Conservation (phyloP, 1,284 basidiomycete genomes). For the Ceratobasidium sp. region DNA sequence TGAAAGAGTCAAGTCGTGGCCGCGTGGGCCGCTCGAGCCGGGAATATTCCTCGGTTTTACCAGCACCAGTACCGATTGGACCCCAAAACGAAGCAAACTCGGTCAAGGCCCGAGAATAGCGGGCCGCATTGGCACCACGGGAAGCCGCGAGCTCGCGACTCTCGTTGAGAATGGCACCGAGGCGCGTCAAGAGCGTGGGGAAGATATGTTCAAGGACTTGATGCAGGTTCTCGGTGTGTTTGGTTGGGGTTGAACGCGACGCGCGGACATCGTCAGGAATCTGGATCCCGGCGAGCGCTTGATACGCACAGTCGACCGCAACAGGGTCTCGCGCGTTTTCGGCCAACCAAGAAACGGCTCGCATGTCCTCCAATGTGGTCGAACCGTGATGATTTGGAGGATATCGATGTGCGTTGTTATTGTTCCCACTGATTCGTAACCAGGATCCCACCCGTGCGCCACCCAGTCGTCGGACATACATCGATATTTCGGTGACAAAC, state of each 20-base stretch:
- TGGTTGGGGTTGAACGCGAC: not conserved
- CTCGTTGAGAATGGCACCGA: slow-evolving; percentile 22
- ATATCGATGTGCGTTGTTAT: not conserved
- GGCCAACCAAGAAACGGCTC: slow-evolving; percentile 32
- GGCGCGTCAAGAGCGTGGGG: slow-evolving; percentile 14
- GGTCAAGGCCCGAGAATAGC: slow-evolving; percentile 11
- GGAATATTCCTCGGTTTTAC: not conserved
- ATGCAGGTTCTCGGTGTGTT: not conserved
- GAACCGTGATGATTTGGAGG: not conserved
- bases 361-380: slow-evolving; percentile 33
- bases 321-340: slow-evolving; percentile 31
- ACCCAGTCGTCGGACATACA: slow-evolving; percentile 19
- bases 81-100: slow-evolving; percentile 18
- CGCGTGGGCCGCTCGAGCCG: not conserved
- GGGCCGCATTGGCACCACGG: slow-evolving; percentile 34
- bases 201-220: slow-evolving; percentile 13
- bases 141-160: slow-evolving; percentile 20
- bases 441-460: slow-evolving; percentile 4
- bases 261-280: not conserved
- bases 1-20: slow-evolving; percentile 24
- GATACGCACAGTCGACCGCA: slow-evolving; percentile 30
- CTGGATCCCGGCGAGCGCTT: slow-evolving; percentile 10
- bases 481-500: slow-evolving; percentile 32
- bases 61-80: not conserved
- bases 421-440: not conserved